Base-by-base conservation (phyloP, 345 rosid genomes). In the Adansonia digitata region DNA sequence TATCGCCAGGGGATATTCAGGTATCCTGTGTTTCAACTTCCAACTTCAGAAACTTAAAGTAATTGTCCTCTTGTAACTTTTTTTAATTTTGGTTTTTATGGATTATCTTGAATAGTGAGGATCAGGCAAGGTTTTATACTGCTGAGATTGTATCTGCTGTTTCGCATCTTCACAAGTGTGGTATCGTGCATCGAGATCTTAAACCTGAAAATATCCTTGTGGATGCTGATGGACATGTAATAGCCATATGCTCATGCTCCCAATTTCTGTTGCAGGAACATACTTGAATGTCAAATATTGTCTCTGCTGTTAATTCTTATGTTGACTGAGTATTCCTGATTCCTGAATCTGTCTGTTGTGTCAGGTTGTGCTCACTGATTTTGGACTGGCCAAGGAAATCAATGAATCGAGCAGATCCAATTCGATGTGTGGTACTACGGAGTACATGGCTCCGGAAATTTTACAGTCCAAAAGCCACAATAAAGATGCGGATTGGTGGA, bases 401-500 rank as follows among this genome's bases (percentile, higher is more conserved):
- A 83, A 88, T n/a, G 95, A 82, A 66, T 84, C 82, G 18, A 77
- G 91, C 70, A 82, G 90, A 81, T 90, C 91, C 24, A 87, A 88
- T 82, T 88, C 95, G 49, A 82, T 88, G 92, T 90, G 92, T 5
- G 91, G 95, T 59, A 87, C 92, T 18, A 86, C 90, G 0, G 95
- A 90, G 62, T 90, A 90, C 83, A 88, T 90, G 94, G 92, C 94
- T 78, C 92, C 92, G 1, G 92, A 90, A 81, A 87, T 88, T 65
- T 76, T 90, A 77, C 85, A 77, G 53, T 86, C 89, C 42, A 90
- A 84, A 84, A 90, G 95, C 53, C 90, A 90, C 81, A 85, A 85
- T 75, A 88, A 90, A 76, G 88, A 88, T 79, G 95, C 91, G 1
- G 92, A 88, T 72, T 90, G 92, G 95, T 90, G 92, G 92, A 90